Evolutionary conservation across 257 asterid genomes (phyloP), one percentile per base, ranked within the genome.

Genomic region (Solanum rostratum): DNA sequence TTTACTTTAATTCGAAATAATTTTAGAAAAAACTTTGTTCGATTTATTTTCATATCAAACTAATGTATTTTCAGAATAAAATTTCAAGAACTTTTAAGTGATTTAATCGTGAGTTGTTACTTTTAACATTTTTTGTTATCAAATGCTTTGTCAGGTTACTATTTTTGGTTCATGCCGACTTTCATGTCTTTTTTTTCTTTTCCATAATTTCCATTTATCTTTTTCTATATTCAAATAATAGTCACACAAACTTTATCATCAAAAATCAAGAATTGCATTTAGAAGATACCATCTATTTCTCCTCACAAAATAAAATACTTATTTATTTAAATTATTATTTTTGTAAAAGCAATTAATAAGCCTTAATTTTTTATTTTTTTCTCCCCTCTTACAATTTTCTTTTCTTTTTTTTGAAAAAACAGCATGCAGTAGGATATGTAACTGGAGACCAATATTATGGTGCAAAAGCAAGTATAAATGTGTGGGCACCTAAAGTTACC

Each of bases 381-480:
- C 2, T 5, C 13, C 7, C 4, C 80, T 71, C 79, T 71, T 20
- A 71, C 12, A 70, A n/a, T 16, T 16, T 69, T 37, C 3, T 68
- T 20, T 41, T 39, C 3, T 20, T 20, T 19, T 76, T 15, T 46
- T 24, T 11, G 5, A 14, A 3, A 10, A 39, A n/a, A 70, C 90
- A 95, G 99, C 99, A 95, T 89, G 99, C 99, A 3, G 98, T 95
- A 54, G 99, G 99, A 49, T 95, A 94, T 91, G 98, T 93, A 59
- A 92, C 85, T 86, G 98, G 99, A 84, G 93, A 91, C 39, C 88
- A 90, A 79, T 95, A 92, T 55, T 95, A 94, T 83, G 99, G 98
- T 37, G 97, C 98, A 85, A 95, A 95, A 88, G 99, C 97, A 82
- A 95, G 97, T 68, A 87, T 95, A 86, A 95, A 94, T 82, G 99